These are phyloP conservation scores for Juncus inflexus DNA, from an alignment of 176 grass and related monocot species.

Conservation along the genomic window DNA sequence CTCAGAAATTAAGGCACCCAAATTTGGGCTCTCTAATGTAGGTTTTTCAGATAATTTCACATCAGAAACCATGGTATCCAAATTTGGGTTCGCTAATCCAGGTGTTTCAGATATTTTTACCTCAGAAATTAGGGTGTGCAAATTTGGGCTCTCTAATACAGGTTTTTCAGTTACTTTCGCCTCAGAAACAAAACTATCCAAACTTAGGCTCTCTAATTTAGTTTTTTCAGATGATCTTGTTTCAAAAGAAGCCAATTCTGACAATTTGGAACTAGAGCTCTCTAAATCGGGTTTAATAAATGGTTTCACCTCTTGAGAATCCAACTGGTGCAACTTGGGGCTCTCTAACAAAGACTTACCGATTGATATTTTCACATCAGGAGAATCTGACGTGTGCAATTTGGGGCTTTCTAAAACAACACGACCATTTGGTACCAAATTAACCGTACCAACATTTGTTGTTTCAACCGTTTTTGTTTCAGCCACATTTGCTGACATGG, in stretches of 20 bases:
- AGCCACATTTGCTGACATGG: conserved; percentile 88
- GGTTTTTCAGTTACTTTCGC: conserved; percentile 21
- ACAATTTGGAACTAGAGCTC: no score
- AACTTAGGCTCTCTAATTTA: conserved; percentile 18
- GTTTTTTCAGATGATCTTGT: background rate
- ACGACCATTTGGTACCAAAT: conserved; percentile 28
- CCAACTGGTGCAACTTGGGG: background rate
- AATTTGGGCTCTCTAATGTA: no score
- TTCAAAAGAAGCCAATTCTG: background rate
- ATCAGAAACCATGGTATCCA: background rate
- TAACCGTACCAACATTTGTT: conserved; percentile 18
- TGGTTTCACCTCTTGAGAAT: conserved; percentile 6
- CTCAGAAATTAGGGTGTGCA: conserved; percentile 6
- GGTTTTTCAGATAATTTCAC: no score
- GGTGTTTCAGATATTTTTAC: conserved; percentile 21
- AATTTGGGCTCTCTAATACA: conserved; percentile 4
- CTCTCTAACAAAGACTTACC: background rate
- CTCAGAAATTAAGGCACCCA: no score
- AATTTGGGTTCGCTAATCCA: background rate
- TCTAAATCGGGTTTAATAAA: background rate
- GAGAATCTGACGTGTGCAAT: background rate
- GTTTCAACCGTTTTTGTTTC: conserved; percentile 42
- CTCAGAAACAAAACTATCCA: conserved; percentile 30
- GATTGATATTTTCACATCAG: no score
- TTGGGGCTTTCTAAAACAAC: conserved; percentile 8